Evolutionary conservation across 352 stramenopile genomes (phyloP), one percentile per base, ranked within the genome.

Genomic region (Blastocystis sp.): DNA sequence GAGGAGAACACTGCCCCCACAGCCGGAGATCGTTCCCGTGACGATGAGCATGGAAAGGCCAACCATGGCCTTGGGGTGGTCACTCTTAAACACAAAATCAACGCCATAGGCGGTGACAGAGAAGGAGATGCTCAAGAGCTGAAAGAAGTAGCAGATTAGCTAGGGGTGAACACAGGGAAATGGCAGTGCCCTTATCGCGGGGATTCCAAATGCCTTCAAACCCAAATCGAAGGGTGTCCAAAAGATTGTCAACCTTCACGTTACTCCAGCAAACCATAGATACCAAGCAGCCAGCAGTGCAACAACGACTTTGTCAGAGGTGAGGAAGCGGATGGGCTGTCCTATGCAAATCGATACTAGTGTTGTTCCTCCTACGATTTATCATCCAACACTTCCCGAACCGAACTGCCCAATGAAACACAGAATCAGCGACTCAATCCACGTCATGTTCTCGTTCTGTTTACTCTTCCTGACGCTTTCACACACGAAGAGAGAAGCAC

Each of bases 371-470:
- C 66, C 66, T 77, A 53, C n/a, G 2, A 40, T 34, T 77, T 19
- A 60, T 19, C 7, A 17, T 19, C 7, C 2, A 28, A n/a, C 2
- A 38, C 28, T 53, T n/a, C 60, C 14, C 28, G 4, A 2, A 77
- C 66, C 66, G 45, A 77, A 77, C 52, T 77, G 41, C 7, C 66
- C 66, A 48, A 77, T 19, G 34, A 77, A 77, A 60, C 66, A 77
- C 23, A 77, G 53, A 7, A 77, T n/a, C 9, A 77, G 34, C 3
- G 66, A 77, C 66, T 77, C 66, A 53, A 77, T 53, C 66, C 66
- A 77, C 4, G 66, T 77, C 66, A 77, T 77, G 60, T 53, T 56
- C 66, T 48, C 34, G 60, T 60, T 53, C 52, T 34, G 17, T 43
- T 53, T 53, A 53, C 66, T 77, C 52, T 56, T 77, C n/a, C 66